These are phyloP conservation scores for Globisporangium megalacanthum DNA, from an alignment of 352 stramenopile species.

Conservation along the genomic window DNA sequence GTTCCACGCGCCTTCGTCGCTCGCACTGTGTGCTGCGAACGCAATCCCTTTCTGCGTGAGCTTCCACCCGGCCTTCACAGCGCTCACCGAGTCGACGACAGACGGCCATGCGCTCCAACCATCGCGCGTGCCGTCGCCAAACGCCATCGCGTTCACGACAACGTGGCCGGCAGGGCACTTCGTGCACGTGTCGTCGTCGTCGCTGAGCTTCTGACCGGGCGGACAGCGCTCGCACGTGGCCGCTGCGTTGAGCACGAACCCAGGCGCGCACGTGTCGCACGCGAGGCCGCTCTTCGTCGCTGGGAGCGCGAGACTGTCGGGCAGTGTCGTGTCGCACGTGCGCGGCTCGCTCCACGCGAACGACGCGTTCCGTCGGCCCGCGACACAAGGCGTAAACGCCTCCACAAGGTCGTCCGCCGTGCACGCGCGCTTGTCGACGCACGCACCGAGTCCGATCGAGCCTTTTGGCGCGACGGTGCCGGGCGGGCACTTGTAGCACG, in stretches of 20 bases:
- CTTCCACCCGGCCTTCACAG: constrained; percentile 50
- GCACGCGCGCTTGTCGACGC: constrained; percentile 57
- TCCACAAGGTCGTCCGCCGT: constrained; percentile 55
- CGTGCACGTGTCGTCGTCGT: constrained; percentile 19
- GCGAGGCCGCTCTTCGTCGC: constrained; percentile 24
- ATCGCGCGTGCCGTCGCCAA: constrained; percentile 40
- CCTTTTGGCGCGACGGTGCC: constrained; percentile 63
- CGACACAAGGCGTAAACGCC: constrained; percentile 47
- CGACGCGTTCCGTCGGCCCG: constrained; percentile 48
- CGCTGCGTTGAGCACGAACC: constrained; percentile 34
- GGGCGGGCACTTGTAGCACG: constrained; percentile 57
- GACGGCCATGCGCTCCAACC: constrained; percentile 54
- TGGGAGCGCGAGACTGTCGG: constrained; percentile 39
- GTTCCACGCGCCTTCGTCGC: constrained; percentile 15
- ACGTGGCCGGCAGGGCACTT: constrained; percentile 44
- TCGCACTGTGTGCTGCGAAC: constrained; percentile 23
- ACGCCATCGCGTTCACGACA: constrained; percentile 47
- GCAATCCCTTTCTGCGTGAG: constrained; percentile 53
- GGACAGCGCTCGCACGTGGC: constrained; percentile 41
- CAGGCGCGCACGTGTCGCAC: constrained; percentile 48
- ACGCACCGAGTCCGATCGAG: constrained; percentile 66
- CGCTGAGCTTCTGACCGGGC: constrained; percentile 27
- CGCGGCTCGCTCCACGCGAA: constrained; percentile 63
- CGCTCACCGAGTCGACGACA: constrained; percentile 37
- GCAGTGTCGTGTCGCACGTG: constrained; percentile 49